These are phyloP conservation scores for Dictyostelium discoideum DNA, from an alignment of 78 protist species.

Conservation along the genomic window dicty_2.7 NC_007090.3:1041501-1042000, in stretches of 20 bases:
- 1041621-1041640: too few relatives aligned
- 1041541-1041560: too few relatives aligned
- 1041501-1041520: too few relatives aligned
- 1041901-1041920: not conserved
- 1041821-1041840: not conserved
- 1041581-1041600: too few relatives aligned
- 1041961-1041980: not conserved
- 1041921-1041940: not conserved
- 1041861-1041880: not conserved
- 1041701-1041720: not conserved
- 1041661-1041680: not conserved
- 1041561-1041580: too few relatives aligned
- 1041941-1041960: not conserved
- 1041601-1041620: not conserved
- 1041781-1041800: not conserved
- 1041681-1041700: not conserved
- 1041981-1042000: too few relatives aligned
- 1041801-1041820: slow-evolving; percentile 16
- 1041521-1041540: too few relatives aligned
- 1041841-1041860: not conserved
- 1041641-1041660: too few relatives aligned
- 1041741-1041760: not conserved
- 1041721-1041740: not conserved
- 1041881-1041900: not conserved
- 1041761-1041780: slow-evolving; percentile 13